Evolutionary conservation across 345 rosid genomes (phyloP), one percentile per base, ranked within the genome.

Genomic region (Corchorus capsularis): DNA sequence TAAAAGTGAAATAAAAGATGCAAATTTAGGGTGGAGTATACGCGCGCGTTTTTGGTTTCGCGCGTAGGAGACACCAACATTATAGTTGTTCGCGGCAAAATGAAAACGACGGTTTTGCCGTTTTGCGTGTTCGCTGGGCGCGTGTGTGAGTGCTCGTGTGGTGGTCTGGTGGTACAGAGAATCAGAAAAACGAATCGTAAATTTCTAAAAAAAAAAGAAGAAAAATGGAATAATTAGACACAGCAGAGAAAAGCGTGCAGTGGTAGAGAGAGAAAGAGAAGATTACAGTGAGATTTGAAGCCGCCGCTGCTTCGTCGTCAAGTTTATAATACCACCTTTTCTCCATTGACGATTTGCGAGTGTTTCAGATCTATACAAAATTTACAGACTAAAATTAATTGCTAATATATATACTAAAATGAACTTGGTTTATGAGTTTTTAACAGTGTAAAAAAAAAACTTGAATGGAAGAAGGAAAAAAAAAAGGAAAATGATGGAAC

Each of bases 71-170:
- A 34, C 73, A 34, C 4, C 6, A 17, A 45, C 6, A 4, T 50
- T 34, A 34, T 17, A 15, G 46, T 16, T 69, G 60, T 15, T 52
- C 73, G 73, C 72, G 46, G 73, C 16, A 32, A 52, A 69, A 34
- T 9, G 73, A 16, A 69, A 69, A 69, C 59, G 72, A 27, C 56
- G 5, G 13, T 68, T 47, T 68, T 16, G 59, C 7, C 22, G 32
- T 0, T 47, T 32, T 41, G 34, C 73, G 46, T 19, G 66, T n/a
- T 59, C 2, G 27, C 34, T 32, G 19, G 46, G 73, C 60, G 73
- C 45, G 46, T 69, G 73, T 9, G 9, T 52, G 16, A 11, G 73
- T 69, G 73, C 45, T 22, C 72, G 73, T 34, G 73, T 49, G 60
- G 43, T 0, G 35, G 63, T 1, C 27, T 27, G 27, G 27, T 27